Conservation (phyloP, 345 rosid species). For the Gossypioides kirkii region DNA sequence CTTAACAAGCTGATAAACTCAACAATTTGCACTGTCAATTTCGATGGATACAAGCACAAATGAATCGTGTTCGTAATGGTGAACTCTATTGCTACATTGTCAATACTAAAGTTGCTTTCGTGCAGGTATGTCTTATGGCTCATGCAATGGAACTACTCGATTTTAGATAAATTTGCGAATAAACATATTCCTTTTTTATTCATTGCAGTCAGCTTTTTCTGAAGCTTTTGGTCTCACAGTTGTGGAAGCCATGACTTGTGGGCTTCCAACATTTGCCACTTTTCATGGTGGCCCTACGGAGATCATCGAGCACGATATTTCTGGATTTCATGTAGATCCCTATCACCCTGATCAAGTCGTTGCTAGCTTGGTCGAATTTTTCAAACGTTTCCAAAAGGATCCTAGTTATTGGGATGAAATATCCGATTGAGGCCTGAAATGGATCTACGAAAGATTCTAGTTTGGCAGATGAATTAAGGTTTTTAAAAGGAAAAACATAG, state of each 20-base stretch:
- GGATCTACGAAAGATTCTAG: slow-evolving; percentile 66
- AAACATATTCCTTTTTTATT: neutral
- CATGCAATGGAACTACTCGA: neutral
- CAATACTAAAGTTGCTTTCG: slow-evolving; percentile 73
- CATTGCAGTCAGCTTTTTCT: slow-evolving; percentile 60
- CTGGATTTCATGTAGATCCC: slow-evolving; percentile 83
- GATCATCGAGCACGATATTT: slow-evolving; percentile 77
- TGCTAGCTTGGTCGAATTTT: slow-evolving; percentile 51
- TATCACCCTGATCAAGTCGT: slow-evolving; percentile 75
- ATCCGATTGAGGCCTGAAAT: slow-evolving; percentile 59
- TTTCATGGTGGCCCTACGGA: slow-evolving; percentile 88
- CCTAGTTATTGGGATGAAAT: slow-evolving; percentile 67
- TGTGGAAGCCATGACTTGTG: slow-evolving; percentile 86
- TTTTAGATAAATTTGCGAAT: neutral
- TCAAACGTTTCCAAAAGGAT: slow-evolving; percentile 49
- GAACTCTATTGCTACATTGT: slow-evolving; percentile 75
- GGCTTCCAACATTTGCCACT: slow-evolving; percentile 84
- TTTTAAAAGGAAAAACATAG: neutral
- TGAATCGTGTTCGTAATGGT: slow-evolving; percentile 77
- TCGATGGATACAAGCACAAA: slow-evolving; percentile 83
- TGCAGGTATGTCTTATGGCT: slow-evolving; percentile 10
- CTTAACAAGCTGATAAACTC: no score
- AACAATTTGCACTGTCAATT: slow-evolving; percentile 71
- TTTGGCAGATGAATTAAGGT: neutral
- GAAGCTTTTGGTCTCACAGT: slow-evolving; percentile 89